A percentile compares a stretch with the other conserved stretches of the same genome.
Evolutionary conservation across 2,329 filamentous ascomycete species (phyloP).

Genomic region (Ciborinia camelliae): DNA sequence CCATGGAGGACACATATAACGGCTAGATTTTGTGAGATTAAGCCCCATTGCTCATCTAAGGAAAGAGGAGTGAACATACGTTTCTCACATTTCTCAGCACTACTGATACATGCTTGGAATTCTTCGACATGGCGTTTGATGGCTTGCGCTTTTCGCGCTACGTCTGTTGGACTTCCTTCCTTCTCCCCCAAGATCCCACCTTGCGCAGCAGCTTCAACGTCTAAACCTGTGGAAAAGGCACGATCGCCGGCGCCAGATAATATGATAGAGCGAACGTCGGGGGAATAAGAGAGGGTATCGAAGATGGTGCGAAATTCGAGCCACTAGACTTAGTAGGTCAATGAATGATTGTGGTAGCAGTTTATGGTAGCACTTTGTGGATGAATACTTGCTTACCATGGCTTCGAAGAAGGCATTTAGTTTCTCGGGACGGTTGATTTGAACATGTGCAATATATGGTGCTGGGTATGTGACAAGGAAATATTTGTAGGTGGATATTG

Average conservation of each 20-base stretch:
- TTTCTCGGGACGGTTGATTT: constrained; percentile 84
- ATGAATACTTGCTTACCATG: constrained; percentile 47
- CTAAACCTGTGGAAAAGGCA: constrained; percentile 83
- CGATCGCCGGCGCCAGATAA: constrained; percentile 77
- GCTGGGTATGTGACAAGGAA: constrained; percentile 65
- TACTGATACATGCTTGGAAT: constrained; percentile 75
- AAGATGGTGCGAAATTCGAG: constrained; percentile 73
- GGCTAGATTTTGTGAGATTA: constrained; percentile 44
- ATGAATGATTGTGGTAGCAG: background rate
- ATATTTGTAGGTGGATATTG: constrained; percentile 27
- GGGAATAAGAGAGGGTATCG: constrained; percentile 64
- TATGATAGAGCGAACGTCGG: constrained; percentile 71
- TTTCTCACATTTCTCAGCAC: constrained; percentile 85
- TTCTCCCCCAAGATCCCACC: constrained; percentile 43
- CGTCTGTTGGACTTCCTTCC: constrained; percentile 45
- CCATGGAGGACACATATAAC: constrained; percentile 81
- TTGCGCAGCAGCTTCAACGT: constrained; percentile 68
- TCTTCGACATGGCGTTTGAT: constrained; percentile 68
- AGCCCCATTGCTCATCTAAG: background rate
- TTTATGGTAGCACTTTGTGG: background rate
- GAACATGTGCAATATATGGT: constrained; percentile 79
- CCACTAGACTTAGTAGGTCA: constrained; percentile 50
- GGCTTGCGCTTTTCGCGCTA: constrained; percentile 58
- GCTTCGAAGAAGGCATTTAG: constrained; percentile 81
- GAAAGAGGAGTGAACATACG: constrained; percentile 46